A percentile compares a stretch with the other conserved stretches of the same genome.
These are phyloP conservation scores for Colletotrichum chrysophilum DNA, from an alignment of 2,329 filamentous ascomycete genomes.

Conservation along the genomic window DNA sequence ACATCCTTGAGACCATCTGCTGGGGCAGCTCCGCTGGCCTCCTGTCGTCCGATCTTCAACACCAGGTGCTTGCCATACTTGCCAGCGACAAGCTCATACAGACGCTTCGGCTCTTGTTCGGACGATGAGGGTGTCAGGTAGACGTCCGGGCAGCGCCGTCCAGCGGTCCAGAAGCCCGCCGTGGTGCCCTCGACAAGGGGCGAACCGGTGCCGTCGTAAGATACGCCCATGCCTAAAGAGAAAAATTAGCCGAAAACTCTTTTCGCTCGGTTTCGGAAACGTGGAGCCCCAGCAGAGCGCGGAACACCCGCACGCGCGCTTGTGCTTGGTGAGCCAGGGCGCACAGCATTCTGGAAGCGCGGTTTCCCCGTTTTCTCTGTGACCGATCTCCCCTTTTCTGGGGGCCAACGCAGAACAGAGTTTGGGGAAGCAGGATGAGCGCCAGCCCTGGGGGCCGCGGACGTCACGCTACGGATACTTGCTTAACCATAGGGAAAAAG, in stretches of 20 bases:
- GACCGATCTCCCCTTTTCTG: background rate
- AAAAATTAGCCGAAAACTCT: background rate
- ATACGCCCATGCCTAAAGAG: constrained; percentile 44
- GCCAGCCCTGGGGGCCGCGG: background rate
- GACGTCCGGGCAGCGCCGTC: constrained; percentile 42
- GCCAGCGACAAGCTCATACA: constrained; percentile 33
- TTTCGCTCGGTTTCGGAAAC: background rate
- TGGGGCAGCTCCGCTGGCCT: background rate
- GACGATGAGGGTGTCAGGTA: constrained; percentile 22
- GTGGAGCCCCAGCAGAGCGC: background rate
- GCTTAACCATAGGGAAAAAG: background rate
- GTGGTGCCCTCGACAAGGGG: constrained; percentile 37
- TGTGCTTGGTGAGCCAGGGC: background rate
- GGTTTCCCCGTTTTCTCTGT: background rate
- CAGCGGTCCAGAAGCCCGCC: constrained; percentile 41
- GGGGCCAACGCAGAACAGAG: background rate
- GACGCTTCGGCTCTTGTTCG: constrained; percentile 23
- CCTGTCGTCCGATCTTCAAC: constrained; percentile 23
- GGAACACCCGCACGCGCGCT: background rate
- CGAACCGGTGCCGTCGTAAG: constrained; percentile 40
- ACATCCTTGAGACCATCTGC: background rate
- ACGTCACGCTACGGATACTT: background rate
- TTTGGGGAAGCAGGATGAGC: background rate
- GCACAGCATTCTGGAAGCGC: background rate
- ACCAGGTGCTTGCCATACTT: constrained; percentile 37